Evolutionary conservation across 2,329 filamentous ascomycete species (phyloP), one percentile per base, ranked within the genome.

Genomic region (Mollisiaceae sp.): DNA sequence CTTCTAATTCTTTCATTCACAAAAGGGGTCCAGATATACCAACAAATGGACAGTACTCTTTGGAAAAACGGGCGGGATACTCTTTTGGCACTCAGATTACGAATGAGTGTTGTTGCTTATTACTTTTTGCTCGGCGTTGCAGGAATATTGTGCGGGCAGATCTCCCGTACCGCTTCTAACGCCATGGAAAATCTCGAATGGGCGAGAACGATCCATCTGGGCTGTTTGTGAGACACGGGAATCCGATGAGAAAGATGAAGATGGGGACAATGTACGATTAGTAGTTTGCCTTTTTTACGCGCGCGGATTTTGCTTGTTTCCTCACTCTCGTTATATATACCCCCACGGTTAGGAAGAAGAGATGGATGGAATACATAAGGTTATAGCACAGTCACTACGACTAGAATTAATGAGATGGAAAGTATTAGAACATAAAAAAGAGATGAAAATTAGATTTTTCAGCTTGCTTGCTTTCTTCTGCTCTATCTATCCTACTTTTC

Each of bases 321-420:
- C 35, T 47, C 55, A 63, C 64, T 35, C 64, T 66, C 64, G 60
- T 63, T 66, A 66, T 32, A 60, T 60, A 66, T 63, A 63, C 56
- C 60, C 63, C 55, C 55, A 38, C 55, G 55, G 55, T 9, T 54
- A 41, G 58, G 43, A 52, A 57, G 6, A 20, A n/a, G n/a, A n/a
- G n/a, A n/a, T n/a, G n/a, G 45, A 43, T 43, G 39, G 38, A 45
- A 45, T 43, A 50, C 8, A 50, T 5, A 43, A 6, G 14, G 27
- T 14, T 50, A 47, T n/a, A 60, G 35, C 22, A 61, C 45, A 20
- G 59, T 61, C 59, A 3, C 32, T 61, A 61, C 47, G 59, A 54
- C 59, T 54, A 54, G 45, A 61, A 50, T 43, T 61, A 61, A 61
- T 61, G 59, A 54, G 50, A 45, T 20, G 39, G 32, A 38, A n/a